Evolutionary conservation across 2,329 filamentous ascomycete genomes (phyloP), one percentile per base, ranked within the genome.

Genomic region (Alternaria angustiovoidea): DNA sequence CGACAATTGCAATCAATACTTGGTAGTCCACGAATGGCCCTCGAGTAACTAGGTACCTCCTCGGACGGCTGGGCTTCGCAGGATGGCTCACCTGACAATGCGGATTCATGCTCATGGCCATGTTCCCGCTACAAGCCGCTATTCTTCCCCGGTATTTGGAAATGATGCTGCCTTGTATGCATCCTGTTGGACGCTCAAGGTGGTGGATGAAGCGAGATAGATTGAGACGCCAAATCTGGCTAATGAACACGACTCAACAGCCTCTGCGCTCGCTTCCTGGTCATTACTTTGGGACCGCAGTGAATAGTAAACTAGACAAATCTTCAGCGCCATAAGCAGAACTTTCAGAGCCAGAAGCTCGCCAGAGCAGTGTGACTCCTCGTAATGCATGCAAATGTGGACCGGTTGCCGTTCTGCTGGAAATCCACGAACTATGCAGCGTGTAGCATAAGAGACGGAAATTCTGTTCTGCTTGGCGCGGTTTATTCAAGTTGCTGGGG

Each of bases 1-100:
- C 75, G 72, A 72, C 63, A 41, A 36, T 44, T 28, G 41, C 60
- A 73, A 64, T 71, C 75, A 77, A 77, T 78, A 77, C 67, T 72
- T 73, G 67, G 61, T 72, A 71, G 69, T 71, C 70, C 68, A 69
- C 74, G 75, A 74, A 75, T 74, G 65, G 66, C 61, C 61, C 69
- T 70, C 65, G 67, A 69, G 68, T 65, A 69, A 67, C 68, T 48
- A 66, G 68, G 69, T 67, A 74, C 68, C 57, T 67, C 52, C 62
- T 68, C 61, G 59, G 59, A 61, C 59, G 56, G 39, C 43, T 32
- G 52, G 42, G 36, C 51, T 32, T 44, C 47, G 18, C 52, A 63
- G 61, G 42, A 54, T 63, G 63, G 63, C 69, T 76, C 75, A 77
- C 73, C 75, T 78, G 75, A 78, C 69, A 65, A 61, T 65, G 70